Base-by-base conservation (phyloP, 2,329 filamentous ascomycete genomes). In the Apiospora aurea region DNA sequence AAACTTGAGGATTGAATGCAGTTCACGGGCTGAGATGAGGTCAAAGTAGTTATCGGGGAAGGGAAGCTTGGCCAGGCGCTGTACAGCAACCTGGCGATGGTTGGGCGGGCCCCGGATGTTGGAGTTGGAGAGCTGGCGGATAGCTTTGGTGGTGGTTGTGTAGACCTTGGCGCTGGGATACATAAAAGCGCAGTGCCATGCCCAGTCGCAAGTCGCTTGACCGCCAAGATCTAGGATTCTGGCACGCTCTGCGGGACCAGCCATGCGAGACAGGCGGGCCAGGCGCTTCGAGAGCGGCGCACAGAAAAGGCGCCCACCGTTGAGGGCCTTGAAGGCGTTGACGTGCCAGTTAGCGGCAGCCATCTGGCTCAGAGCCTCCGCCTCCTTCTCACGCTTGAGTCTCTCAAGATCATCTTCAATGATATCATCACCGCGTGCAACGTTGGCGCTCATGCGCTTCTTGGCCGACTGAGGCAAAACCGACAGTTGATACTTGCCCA, bases 11-110 rank as follows among this genome's bases (percentile, higher is more conserved):
- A 97, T 88, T 70, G 92, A 90, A 82, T 97, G 94, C 67, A 99
- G 88, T 72, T 95, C 94, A 47, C 96, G 92, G 1, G 95, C 94
- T 2, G 94, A 97, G 78, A 99, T 90, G 75, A 98, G 90, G 78
- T 98, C 96, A 78, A 99, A 99, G 80, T 95, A 91, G 75, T 91
- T 90, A 78, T 94, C 90, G 10, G 91, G 89, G 83, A 98, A 99
- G 0, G 96, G 96, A 1, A 99, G 88, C 73, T 90, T 90, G 82
- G 92, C 94, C 16, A 97, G 86, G 69, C 91, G 89, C 51, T 93
- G 87, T 2, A 98, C 94, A 2, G 91, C 90, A 38, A 97, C 90
- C 77, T 94, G 93, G 73, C 93, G 91, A 84, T 98, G 96, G 83
- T 99, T 99, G 46, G 89, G 83, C 1, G 96, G 96, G 1, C 95